These are phyloP conservation scores for Persicaria maculosa DNA, from an alignment of 148 eudicot species.

Conservation along the genomic window DNA sequence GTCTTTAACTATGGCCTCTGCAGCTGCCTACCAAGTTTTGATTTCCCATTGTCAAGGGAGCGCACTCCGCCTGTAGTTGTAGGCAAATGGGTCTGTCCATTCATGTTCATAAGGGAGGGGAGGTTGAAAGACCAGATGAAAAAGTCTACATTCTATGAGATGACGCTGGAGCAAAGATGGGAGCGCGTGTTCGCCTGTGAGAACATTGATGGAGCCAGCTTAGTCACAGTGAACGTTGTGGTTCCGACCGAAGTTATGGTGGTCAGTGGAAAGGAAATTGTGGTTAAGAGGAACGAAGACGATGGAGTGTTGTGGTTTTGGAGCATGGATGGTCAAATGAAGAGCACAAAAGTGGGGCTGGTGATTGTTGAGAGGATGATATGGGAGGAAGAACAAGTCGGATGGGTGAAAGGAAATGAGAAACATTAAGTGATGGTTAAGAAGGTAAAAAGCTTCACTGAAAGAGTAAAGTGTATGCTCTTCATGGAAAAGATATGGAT, in stretches of 20 bases:
- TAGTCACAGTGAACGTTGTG: constrained; percentile 18
- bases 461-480: not conserved
- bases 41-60: constrained; percentile 24
- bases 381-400: constrained; percentile 33
- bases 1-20: constrained; percentile 40
- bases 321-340: constrained; percentile 10
- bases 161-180: constrained; percentile 34
- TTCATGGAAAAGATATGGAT: constrained; percentile 38
- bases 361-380: constrained; percentile 30
- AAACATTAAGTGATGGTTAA: constrained; percentile 28
- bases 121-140: constrained; percentile 11
- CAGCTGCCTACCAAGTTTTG: constrained; percentile 34
- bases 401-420: constrained; percentile 27
- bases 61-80: constrained; percentile 15
- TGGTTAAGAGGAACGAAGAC: constrained; percentile 13
- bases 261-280: constrained; percentile 23
- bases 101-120: constrained; percentile 27
- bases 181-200: constrained; percentile 23
- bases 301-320: constrained; percentile 29
- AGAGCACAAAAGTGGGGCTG: constrained; percentile 19
- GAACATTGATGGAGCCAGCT: not conserved
- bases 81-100: constrained; percentile 33
- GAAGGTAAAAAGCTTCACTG: constrained; percentile 14
- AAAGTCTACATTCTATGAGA: constrained; percentile 20
- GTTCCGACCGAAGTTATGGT: constrained; percentile 20